Conservation (phyloP, 257 asterid genomes). For the Rauvolfia tetraphylla region DNA sequence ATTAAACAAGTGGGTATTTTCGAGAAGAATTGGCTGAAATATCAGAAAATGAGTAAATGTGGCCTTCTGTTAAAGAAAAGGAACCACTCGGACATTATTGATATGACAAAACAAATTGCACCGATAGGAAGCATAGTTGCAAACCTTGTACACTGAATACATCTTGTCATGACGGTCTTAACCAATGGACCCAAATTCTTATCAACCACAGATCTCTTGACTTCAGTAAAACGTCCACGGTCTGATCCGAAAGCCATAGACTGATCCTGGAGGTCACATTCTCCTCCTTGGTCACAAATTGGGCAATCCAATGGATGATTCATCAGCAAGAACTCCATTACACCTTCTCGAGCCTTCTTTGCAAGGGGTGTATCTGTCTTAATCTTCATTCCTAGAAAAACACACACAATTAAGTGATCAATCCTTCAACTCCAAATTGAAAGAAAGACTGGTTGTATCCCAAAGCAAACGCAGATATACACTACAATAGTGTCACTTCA, state of each 20-base stretch:
- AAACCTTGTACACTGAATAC: conserved; percentile 90
- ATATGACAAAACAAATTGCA: neutral
- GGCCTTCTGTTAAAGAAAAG: neutral
- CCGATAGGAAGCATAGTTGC: neutral
- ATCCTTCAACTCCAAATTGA: neutral
- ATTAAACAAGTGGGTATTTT: neutral
- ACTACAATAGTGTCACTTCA: neutral
- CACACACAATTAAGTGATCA: conserved; percentile 8
- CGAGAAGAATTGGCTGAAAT: neutral
- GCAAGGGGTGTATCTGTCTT: conserved; percentile 93
- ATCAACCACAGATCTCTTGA: conserved; percentile 92
- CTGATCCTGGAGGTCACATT: conserved; percentile 95
- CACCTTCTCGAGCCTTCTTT: conserved; percentile 98
- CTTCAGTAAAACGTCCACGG: conserved; percentile 91
- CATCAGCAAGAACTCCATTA: conserved; percentile 95
- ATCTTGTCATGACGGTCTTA: conserved; percentile 95
- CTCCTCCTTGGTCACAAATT: conserved; percentile 99
- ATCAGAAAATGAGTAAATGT: neutral
- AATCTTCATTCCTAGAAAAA: conserved; percentile 82
- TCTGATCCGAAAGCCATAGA: conserved; percentile 99
- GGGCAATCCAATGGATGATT: conserved; percentile 98
- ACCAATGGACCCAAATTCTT: conserved; percentile 96
- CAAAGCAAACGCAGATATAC: neutral
- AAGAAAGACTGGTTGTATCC: neutral
- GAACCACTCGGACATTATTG: neutral